These are phyloP conservation scores for Globisporangium camurandrum DNA, from an alignment of 352 stramenopile species.

Conservation along the genomic window DNA sequence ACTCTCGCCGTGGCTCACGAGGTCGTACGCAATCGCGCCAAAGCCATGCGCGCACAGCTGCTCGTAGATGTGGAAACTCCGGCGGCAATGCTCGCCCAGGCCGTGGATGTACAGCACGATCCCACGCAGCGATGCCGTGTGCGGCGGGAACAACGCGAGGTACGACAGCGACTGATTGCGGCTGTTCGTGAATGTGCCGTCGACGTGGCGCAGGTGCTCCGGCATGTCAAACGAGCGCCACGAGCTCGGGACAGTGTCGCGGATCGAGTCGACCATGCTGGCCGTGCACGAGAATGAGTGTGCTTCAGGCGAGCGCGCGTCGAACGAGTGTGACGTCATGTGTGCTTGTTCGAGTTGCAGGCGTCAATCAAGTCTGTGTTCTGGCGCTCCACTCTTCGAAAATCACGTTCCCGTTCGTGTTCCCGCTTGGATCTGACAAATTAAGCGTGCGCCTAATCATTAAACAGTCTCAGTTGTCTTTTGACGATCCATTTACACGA, in stretches of 20 bases:
- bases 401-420: no score
- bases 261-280: constrained; percentile 9
- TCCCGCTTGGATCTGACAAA: no score
- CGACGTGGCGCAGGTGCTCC: constrained; percentile 20
- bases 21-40: constrained; percentile 37
- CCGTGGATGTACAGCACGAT: constrained; percentile 46
- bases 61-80: constrained; percentile 40
- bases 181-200: constrained; percentile 29
- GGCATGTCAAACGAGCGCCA: constrained; percentile 28
- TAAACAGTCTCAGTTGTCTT: no score
- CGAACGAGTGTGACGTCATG: no score
- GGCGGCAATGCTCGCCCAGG: constrained; percentile 32
- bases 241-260: constrained; percentile 7
- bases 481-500: no score
- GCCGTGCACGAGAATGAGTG: no score
- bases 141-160: constrained; percentile 25
- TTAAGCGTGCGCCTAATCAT: no score
- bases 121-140: constrained; percentile 14
- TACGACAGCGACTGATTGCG: constrained; percentile 36
- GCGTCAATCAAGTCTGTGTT: no score
- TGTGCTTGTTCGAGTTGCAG: no score
- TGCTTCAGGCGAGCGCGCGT: no score
- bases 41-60: constrained; percentile 28
- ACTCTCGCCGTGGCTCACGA: constrained; percentile 38
- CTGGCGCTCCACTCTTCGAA: no score